These are phyloP conservation scores for Yamagishiella unicocca DNA, from an alignment of 139 green algal genomes.

Conservation along the genomic window DNA sequence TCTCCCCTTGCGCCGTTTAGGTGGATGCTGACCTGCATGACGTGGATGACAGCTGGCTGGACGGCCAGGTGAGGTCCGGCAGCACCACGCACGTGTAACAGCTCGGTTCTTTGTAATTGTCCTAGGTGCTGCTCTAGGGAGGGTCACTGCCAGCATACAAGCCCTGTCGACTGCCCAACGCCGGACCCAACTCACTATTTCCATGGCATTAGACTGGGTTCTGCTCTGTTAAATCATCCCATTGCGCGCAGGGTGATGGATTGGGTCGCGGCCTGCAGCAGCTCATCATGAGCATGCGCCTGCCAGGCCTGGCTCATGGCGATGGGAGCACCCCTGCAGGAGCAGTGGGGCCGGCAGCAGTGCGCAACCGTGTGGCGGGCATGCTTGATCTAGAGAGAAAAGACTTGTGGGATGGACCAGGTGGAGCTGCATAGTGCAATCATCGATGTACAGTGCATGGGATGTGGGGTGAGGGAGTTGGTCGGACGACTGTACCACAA, in stretches of 20 bases:
- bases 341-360: not conserved
- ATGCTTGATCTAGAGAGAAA: slow-evolving; percentile 63
- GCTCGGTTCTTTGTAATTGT: too few relatives aligned
- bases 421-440: not conserved
- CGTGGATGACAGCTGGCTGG: slow-evolving; percentile 1
- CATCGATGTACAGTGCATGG: too few relatives aligned
- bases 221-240: too few relatives aligned
- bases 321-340: not conserved
- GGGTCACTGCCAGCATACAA: too few relatives aligned
- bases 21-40: not conserved
- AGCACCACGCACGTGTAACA: too few relatives aligned
- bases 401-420: slow-evolving; percentile 1
- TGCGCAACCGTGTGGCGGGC: slow-evolving; percentile 54
- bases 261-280: slow-evolving; percentile 16
- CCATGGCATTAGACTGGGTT: too few relatives aligned
- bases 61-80: not conserved
- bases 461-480: too few relatives aligned
- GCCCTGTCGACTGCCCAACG: too few relatives aligned
- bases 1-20: not conserved
- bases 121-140: too few relatives aligned
- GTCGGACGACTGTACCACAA: too few relatives aligned
- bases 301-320: slow-evolving; percentile 14
- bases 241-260: not conserved
- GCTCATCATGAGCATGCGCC: slow-evolving; percentile 4
- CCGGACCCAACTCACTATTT: too few relatives aligned